Conservation (phyloP, 768 basidiomycete species). For the Albatrellus ellisii region DNA sequence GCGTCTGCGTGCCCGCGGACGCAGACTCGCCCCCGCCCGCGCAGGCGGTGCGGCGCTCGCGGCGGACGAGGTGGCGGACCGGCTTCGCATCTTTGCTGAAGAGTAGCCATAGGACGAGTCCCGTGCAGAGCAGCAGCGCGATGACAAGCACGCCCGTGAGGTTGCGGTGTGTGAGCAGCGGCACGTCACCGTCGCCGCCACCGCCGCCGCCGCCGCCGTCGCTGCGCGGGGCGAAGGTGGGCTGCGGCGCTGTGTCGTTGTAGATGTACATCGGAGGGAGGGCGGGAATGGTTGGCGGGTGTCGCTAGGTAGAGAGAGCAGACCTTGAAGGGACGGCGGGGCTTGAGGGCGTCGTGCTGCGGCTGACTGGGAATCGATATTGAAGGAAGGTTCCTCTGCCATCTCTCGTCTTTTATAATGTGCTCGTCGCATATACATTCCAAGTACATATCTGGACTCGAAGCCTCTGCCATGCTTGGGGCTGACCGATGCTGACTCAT, state of each 20-base stretch:
- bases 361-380: not conserved
- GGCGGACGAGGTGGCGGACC: conserved; percentile 8
- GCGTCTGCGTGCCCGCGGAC: not conserved
- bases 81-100: conserved; percentile 16
- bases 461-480: too few species aligned
- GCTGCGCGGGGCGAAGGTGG: conserved; percentile 1
- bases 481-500: too few species aligned
- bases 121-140: conserved; percentile 9
- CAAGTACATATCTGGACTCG: too few species aligned
- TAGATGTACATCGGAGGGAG: not conserved
- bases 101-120: conserved; percentile 15
- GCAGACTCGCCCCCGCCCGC: too few species aligned
- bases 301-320: not conserved
- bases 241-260: not conserved
- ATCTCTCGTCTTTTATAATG: too few species aligned
- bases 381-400: too few species aligned
- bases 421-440: too few species aligned
- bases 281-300: not conserved
- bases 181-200: conserved; percentile 2
- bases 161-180: conserved; percentile 13
- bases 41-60: not conserved
- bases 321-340: not conserved
- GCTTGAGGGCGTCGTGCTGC: not conserved
- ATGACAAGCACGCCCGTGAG: conserved; percentile 18
- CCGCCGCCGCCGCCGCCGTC: not conserved